These are phyloP conservation scores for Brasilioporus rufonigricans DNA, from an alignment of 768 basidiomycete genomes.

Conservation along the genomic window DNA sequence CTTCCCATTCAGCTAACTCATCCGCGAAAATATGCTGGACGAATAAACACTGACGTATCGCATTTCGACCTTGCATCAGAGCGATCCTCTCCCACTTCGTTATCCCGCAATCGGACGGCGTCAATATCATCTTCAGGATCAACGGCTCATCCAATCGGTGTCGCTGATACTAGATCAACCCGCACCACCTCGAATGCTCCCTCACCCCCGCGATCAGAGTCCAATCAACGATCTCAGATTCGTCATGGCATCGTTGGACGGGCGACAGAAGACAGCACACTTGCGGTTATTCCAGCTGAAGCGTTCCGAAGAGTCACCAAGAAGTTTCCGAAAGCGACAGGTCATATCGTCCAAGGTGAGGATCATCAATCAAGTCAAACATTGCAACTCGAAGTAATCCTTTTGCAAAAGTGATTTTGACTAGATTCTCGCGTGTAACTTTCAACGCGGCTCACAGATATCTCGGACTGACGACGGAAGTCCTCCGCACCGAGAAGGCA, in stretches of 20 bases:
- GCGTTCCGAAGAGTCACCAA: slow-evolving; percentile 93
- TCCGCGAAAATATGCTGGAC: slow-evolving; percentile 30
- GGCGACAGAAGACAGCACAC: slow-evolving; percentile 89
- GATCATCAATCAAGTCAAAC: background rate
- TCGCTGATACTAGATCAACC: slow-evolving; percentile 1
- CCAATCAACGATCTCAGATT: slow-evolving; percentile 29
- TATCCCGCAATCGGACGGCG: slow-evolving; percentile 41
- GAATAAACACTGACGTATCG: slow-evolving; percentile 66
- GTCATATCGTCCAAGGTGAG: slow-evolving; percentile 90
- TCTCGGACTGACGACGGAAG: slow-evolving; percentile 91
- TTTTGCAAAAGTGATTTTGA: slow-evolving; percentile 73
- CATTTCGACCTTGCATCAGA: slow-evolving; percentile 46
- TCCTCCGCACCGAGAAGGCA: slow-evolving; percentile 93
- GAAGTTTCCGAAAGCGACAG: slow-evolving; percentile 95
- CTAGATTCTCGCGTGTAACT: slow-evolving; percentile 94
- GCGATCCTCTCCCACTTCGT: slow-evolving; percentile 26
- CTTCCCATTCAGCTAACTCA: slow-evolving; percentile 20
- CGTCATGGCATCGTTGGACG: slow-evolving; percentile 84
- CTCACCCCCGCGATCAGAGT: slow-evolving; percentile 27
- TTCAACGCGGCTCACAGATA: slow-evolving; percentile 98
- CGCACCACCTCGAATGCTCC: slow-evolving; percentile 16
- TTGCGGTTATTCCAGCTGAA: slow-evolving; percentile 98
- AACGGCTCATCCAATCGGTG: slow-evolving; percentile 54
- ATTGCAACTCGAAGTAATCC: slow-evolving; percentile 11
- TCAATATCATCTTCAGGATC: slow-evolving; percentile 70